Percentiles rank a stretch among this genome's conserved stretches.
These are phyloP conservation scores for Alopecurus myosuroides DNA, from an alignment of 176 grass and related monocot genomes.

Conservation along the genomic window DNA sequence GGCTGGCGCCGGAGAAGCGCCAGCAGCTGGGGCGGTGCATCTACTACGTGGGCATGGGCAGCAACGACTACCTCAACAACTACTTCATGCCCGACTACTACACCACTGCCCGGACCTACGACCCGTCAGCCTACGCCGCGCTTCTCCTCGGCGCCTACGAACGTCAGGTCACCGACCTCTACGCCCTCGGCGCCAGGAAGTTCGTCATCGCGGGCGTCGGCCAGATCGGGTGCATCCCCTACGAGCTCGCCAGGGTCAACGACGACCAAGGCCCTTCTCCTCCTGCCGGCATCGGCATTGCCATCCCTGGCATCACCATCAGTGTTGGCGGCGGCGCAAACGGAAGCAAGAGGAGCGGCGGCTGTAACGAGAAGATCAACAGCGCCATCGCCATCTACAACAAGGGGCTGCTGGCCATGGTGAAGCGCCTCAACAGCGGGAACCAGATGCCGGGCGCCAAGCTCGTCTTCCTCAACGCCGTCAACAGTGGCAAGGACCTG, in stretches of 20 bases:
- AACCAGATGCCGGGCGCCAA: conserved; percentile 22
- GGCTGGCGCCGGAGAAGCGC: conserved; percentile 7
- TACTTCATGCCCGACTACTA: conserved; percentile 92
- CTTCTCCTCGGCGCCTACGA: conserved; percentile 72
- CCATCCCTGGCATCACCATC: background rate
- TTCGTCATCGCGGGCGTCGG: conserved; percentile 64
- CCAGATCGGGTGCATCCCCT: conserved; percentile 87
- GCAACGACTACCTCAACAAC: conserved; percentile 99
- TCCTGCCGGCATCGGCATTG: background rate
- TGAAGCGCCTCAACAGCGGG: conserved; percentile 47
- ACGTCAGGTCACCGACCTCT: conserved; percentile 31
- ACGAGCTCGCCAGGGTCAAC: conserved; percentile 68
- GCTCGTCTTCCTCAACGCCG: conserved; percentile 64
- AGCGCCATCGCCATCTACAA: conserved; percentile 66
- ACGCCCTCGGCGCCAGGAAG: conserved; percentile 68
- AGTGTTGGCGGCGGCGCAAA: background rate
- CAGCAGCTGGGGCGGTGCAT: conserved; percentile 60
- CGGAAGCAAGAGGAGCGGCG: background rate
- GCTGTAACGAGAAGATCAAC: conserved; percentile 83
- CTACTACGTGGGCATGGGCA: conserved; percentile 86
- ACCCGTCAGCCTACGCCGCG: conserved; percentile 36
- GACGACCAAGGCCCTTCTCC: background rate
- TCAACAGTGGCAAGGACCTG: conserved; percentile 46
- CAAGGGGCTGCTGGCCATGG: conserved; percentile 58
- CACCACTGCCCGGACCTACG: conserved; percentile 41